Evolutionary conservation across 345 rosid species (phyloP), one percentile per base, ranked within the genome.

Genomic region (Arabidopsis thaliana): DNA sequence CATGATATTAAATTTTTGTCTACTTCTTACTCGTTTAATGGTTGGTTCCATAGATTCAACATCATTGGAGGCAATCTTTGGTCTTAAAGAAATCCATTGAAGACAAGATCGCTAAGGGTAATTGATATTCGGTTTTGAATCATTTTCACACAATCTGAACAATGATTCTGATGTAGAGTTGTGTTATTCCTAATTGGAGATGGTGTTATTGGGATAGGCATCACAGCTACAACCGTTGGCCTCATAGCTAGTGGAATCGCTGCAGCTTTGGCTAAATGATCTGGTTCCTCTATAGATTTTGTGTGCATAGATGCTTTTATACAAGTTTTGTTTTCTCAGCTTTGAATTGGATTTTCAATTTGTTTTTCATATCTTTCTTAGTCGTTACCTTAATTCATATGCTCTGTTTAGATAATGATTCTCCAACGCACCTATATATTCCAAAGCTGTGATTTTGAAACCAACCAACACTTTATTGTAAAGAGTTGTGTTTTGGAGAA

Each of bases 161-260:
- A 40, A 25, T 65, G 64, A 24, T 45, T 45, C 36, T 72, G 34
- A 66, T 59, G 64, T 12, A 4, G 7, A 59, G 32, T 10, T 51
- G 45, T 74, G 50, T 78, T 38, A 70, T 40, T 69, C 48, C 2
- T 51, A 32, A 72, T 73, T 83, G 60, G 85, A 93, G 95, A 90
- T 84, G 93, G 95, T 83, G 87, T 88, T 28, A 90, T 93, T 79
- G 95, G 98, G 78, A 89, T 93, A 60, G 91, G 95, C 72, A 86
- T 93, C 75, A 83, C 95, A 4, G 98, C 95, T 25, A 86, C 98
- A 34, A 91, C 93, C 1, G 84, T 93, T 58, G 96, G 95, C 62
- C 89, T 93, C 51, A 68, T 90, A 48, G 96, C 86, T 16, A 93
- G 93, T 73, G 96, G 96, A 58, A 78, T 93, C 52, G 95, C 89